A percentile compares a stretch with the other conserved stretches of the same genome.
These are phyloP conservation scores for Claviceps fusiformis DNA, from an alignment of 2,329 filamentous ascomycete species.

Conservation along the genomic window DNA sequence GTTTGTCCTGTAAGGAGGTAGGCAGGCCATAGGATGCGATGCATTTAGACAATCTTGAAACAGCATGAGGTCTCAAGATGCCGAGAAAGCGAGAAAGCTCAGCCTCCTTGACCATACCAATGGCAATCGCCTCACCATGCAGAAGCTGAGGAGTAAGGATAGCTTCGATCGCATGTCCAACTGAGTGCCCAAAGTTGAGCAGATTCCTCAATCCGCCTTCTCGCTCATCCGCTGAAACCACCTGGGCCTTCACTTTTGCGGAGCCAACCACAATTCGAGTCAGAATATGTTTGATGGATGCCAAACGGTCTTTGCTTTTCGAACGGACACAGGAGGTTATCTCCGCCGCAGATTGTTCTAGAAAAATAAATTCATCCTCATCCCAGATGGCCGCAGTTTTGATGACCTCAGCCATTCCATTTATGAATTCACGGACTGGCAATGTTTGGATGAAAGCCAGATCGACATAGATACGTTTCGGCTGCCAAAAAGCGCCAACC, in stretches of 20 bases:
- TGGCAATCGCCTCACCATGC: conserved; percentile 89
- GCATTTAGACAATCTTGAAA: conserved; percentile 82
- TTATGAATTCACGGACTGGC: conserved; percentile 85
- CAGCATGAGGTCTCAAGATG: conserved; percentile 70
- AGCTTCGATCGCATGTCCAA: conserved; percentile 92
- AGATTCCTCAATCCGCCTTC: conserved; percentile 90
- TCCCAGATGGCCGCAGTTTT: conserved; percentile 97
- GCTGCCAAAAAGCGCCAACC: conserved; percentile 94
- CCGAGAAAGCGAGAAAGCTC: conserved; percentile 85
- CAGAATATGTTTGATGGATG: conserved; percentile 54
- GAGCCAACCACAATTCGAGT: conserved; percentile 78
- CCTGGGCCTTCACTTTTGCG: conserved; percentile 83
- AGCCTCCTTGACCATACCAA: conserved; percentile 97
- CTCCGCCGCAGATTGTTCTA: conserved; percentile 67
- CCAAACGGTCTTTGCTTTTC: conserved; percentile 42
- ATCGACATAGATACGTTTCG: conserved; percentile 86
- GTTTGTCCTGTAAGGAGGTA: conserved; percentile 70
- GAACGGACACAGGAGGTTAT: conserved; percentile 43
- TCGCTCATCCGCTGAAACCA: conserved; percentile 87
- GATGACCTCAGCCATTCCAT: conserved; percentile 96
- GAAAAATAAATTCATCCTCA: conserved; percentile 67
- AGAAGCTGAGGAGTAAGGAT: conserved; percentile 90
- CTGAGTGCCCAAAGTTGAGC: conserved; percentile 95
- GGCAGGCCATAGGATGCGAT: conserved; percentile 89
- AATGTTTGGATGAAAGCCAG: conserved; percentile 82